Evolutionary conservation across 164 flowering plant genomes (phyloP), one percentile per base, ranked within the genome.

Genomic region (Vitis vinifera): DNA sequence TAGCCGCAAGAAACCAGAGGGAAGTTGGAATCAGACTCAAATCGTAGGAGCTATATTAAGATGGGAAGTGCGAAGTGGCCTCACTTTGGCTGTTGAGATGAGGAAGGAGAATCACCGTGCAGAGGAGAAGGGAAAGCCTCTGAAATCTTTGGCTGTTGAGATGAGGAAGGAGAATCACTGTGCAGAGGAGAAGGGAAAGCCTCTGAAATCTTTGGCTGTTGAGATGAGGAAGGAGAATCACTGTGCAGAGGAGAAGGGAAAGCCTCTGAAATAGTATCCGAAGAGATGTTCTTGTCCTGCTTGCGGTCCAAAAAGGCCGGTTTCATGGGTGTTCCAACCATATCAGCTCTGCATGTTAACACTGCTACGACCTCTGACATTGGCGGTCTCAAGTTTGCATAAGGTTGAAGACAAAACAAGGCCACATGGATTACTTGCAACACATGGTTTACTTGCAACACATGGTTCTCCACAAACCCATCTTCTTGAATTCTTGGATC

Each of bases 301-400:
- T 66, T 80, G 57, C 84, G 73, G 0, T 82, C 89, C 71, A 85
- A 60, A 76, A 82, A 86, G 2, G 79, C 68, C 8, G 89, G 93
- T 73, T 62, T 83, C 44, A 69, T 60, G 3, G 93, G 96, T 2
- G 75, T 80, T 29, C 51, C 67, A 56, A 30, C 70, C 64, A 77
- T 66, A 71, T 87, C 82, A 16, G 48, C 71, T 71, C 79, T 86
- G 79, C 84, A 83, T 3, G 93, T 85, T 16, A 91, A 64, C 80
- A 86, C 77, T n/a, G 96, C 89, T 8, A 89, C 93, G 30, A 86
- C 80, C 65, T 86, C 84, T 1, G 96, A 91, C 96, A 91, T 91
- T 8, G 85, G 85, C 8, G 93, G 96, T 68, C 96, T 84, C 48
- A 76, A 56, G 68, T 78, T 73, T 44, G 89, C 81, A 29, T 81